Evolutionary conservation across 1,284 basidiomycete species (phyloP).

Genomic region (Xerocomus subilludens): DNA sequence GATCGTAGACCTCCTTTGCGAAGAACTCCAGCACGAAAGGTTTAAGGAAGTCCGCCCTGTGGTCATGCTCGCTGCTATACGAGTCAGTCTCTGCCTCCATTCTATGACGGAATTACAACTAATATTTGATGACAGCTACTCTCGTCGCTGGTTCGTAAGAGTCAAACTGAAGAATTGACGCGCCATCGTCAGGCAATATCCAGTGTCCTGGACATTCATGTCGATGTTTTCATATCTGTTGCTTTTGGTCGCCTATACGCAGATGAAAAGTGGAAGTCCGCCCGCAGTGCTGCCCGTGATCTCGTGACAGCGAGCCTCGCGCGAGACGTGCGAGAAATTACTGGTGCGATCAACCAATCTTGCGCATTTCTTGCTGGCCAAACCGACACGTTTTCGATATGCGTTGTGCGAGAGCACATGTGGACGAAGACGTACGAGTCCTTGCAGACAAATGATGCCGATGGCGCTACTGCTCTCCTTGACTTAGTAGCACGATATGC

Average conservation of each 20-base stretch:
- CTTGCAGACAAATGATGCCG: constrained; percentile 67
- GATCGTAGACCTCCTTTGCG: constrained; percentile 76
- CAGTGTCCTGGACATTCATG: constrained; percentile 67
- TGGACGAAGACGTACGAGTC: constrained; percentile 77
- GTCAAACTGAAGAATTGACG: constrained; percentile 49
- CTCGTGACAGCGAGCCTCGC: constrained; percentile 61
- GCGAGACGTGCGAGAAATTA: constrained; percentile 60
- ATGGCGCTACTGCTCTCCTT: constrained; percentile 69
- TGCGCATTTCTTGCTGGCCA: constrained; percentile 56
- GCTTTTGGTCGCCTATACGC: constrained; percentile 66
- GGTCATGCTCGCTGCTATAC: constrained; percentile 68
- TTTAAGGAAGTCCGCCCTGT: constrained; percentile 68
- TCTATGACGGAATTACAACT: constrained; percentile 28
- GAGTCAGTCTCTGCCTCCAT: constrained; percentile 60
- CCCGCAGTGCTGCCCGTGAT: constrained; percentile 60
- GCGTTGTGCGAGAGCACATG: constrained; percentile 65
- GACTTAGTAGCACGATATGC: constrained; percentile 67
- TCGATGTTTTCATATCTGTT: constrained; percentile 66
- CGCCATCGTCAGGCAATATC: constrained; percentile 53
- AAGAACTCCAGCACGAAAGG: constrained; percentile 80
- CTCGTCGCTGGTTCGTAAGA: constrained; percentile 50
- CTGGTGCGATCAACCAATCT: constrained; percentile 55
- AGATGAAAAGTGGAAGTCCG: constrained; percentile 62
- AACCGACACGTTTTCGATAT: constrained; percentile 42
- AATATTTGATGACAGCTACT: constrained; percentile 44